These are phyloP conservation scores for Paraglomus occultum DNA, from an alignment of 192 early-diverging fungal genomes.

Conservation along the genomic window DNA sequence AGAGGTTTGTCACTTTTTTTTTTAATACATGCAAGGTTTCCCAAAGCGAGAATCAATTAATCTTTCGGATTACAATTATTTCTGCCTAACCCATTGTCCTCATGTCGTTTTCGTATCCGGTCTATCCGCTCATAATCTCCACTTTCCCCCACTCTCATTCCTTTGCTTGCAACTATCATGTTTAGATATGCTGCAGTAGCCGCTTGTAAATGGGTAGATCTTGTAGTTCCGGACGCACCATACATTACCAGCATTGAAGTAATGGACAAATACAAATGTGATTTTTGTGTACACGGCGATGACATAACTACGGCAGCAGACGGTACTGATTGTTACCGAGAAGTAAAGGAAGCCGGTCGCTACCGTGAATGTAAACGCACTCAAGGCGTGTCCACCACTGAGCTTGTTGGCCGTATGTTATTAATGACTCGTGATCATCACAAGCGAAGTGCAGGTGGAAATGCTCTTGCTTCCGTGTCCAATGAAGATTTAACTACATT, in stretches of 20 bases:
- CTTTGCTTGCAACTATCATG: neutral
- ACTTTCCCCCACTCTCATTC: neutral
- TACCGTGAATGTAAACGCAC: constrained; percentile 98
- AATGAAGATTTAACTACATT: constrained; percentile 62
- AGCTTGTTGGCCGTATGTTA: constrained; percentile 94
- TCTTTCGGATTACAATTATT: neutral
- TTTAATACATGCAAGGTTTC: too few relatives aligned
- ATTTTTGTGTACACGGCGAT: constrained; percentile 96
- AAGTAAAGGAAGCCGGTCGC: constrained; percentile 90
- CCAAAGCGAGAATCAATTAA: neutral
- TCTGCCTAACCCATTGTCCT: neutral
- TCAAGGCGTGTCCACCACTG: constrained; percentile 94
- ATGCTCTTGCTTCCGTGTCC: constrained; percentile 54
- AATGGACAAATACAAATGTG: constrained; percentile 84
- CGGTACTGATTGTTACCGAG: constrained; percentile 95
- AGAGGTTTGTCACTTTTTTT: constrained; percentile 56
- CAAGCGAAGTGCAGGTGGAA: constrained; percentile 51
- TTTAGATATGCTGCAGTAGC: constrained; percentile 87
- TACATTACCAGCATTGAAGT: constrained; percentile 87
- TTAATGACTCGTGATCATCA: constrained; percentile 89
- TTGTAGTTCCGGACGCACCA: constrained; percentile 89
- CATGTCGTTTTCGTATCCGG: neutral
- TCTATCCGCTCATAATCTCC: constrained; percentile 5
- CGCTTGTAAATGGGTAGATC: constrained; percentile 93
- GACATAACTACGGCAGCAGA: constrained; percentile 97